A percentile compares a stretch with the other conserved stretches of the same genome.
Evolutionary conservation across 108 stramenopile species (phyloP).

Genomic region (Poteriospumella lacustris): DNA sequence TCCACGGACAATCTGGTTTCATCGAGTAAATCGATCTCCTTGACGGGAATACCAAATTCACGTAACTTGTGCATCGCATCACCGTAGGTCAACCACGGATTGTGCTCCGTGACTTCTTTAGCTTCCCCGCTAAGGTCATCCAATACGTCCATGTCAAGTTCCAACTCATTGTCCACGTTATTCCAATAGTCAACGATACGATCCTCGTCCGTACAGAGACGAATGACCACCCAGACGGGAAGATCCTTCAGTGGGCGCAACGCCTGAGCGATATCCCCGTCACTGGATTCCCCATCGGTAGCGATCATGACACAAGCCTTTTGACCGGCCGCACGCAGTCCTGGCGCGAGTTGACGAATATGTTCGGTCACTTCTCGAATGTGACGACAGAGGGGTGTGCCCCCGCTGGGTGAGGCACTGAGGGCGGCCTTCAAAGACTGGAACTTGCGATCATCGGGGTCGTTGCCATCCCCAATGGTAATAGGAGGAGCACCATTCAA

Average conservation of each 20-base stretch:
- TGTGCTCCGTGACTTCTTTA: slow-evolving; percentile 66
- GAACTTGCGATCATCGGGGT: not conserved
- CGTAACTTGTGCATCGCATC: slow-evolving; percentile 71
- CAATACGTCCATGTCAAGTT: slow-evolving; percentile 71
- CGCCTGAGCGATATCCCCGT: slow-evolving; percentile 48
- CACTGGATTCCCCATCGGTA: slow-evolving; percentile 75
- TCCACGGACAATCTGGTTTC: slow-evolving; percentile 40
- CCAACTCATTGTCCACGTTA: slow-evolving; percentile 67
- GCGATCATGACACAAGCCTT: slow-evolving; percentile 71
- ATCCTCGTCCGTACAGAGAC: slow-evolving; percentile 81
- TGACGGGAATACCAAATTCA: slow-evolving; percentile 73
- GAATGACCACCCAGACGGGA: slow-evolving; percentile 73
- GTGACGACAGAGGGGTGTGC: slow-evolving; percentile 44
- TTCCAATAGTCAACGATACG: slow-evolving; percentile 72
- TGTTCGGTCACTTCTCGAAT: slow-evolving; percentile 61
- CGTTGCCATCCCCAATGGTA: not conserved
- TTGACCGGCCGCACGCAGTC: slow-evolving; percentile 56
- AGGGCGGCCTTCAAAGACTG: not conserved
- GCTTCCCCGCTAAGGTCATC: slow-evolving; percentile 78
- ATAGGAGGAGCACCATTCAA: slow-evolving; percentile 16
- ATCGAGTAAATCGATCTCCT: slow-evolving; percentile 75
- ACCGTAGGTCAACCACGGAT: slow-evolving; percentile 80
- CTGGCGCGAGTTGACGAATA: slow-evolving; percentile 51
- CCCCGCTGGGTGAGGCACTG: not conserved
- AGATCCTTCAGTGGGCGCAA: slow-evolving; percentile 64